Evolutionary conservation across 495 filamentous ascomycete species (phyloP).

Genomic region (Rhizodiscina lignyota): DNA sequence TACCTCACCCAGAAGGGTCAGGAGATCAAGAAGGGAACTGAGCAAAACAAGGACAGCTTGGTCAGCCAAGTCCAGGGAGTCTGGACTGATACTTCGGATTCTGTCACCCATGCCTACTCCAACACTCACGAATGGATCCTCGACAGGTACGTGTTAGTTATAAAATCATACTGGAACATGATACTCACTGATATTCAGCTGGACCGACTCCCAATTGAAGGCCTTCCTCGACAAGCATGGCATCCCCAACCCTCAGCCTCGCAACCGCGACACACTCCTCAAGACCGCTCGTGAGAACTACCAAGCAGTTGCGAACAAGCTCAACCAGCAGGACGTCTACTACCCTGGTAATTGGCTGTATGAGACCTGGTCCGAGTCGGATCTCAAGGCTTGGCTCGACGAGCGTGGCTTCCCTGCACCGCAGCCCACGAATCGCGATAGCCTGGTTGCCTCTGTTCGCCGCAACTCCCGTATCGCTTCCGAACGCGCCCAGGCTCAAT

Average conservation of each 20-base stretch:
- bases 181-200: constrained; percentile 28
- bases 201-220: constrained; percentile 78
- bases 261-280: constrained; percentile 68
- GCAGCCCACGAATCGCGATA: constrained; percentile 72
- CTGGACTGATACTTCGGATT: constrained; percentile 66
- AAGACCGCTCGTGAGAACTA: constrained; percentile 66
- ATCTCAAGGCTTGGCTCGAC: constrained; percentile 72
- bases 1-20: constrained; percentile 55
- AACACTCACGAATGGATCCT: constrained; percentile 84
- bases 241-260: constrained; percentile 73
- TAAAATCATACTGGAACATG: constrained; percentile 1
- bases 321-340: constrained; percentile 62
- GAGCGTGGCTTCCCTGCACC: constrained; percentile 76
- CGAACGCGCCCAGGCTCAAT: constrained; percentile 40
- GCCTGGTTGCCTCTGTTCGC: constrained; percentile 73
- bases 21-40: constrained; percentile 43
- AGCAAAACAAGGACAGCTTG: constrained; percentile 47
- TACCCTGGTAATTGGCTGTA: constrained; percentile 98
- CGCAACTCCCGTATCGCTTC: constrained; percentile 75
- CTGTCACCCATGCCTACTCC: constrained; percentile 48
- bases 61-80: constrained; percentile 46
- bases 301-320: constrained; percentile 64
- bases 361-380: constrained; percentile 65
- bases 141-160: constrained; percentile 49
- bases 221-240: constrained; percentile 77